These are phyloP conservation scores for Suhomyces bokatorum DNA, from an alignment of 1,139 yeast species.

Conservation along the genomic window DNA sequence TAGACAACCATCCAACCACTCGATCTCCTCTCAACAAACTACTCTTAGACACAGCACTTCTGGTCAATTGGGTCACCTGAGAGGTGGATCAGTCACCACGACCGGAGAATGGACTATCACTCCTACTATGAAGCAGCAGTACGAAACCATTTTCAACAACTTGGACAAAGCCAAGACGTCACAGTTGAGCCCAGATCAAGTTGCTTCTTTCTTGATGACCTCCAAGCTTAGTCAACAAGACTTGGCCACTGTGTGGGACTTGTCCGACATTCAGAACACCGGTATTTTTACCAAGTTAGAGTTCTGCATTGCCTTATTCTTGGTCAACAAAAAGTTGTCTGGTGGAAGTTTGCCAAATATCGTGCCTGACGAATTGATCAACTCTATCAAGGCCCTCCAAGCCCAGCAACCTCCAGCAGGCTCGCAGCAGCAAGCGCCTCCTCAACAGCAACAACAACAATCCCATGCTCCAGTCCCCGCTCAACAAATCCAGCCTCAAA, in stretches of 20 bases:
- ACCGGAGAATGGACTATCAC: slow-evolving; percentile 64
- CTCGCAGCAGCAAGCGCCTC: slow-evolving; percentile 7
- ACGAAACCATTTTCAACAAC: slow-evolving; percentile 73
- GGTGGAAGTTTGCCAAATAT: slow-evolving; percentile 77
- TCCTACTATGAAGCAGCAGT: slow-evolving; percentile 71
- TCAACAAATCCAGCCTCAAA: slow-evolving; percentile 28
- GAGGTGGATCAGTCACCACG: slow-evolving; percentile 15
- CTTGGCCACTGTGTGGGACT: slow-evolving; percentile 91
- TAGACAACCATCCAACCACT: slow-evolving; percentile 46
- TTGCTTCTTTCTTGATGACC: slow-evolving; percentile 85
- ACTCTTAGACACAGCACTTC: slow-evolving; percentile 36
- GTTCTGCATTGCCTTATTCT: slow-evolving; percentile 90
- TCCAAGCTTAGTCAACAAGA: slow-evolving; percentile 84
- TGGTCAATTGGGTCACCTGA: slow-evolving; percentile 13
- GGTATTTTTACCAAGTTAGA: slow-evolving; percentile 81
- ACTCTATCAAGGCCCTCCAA: slow-evolving; percentile 25
- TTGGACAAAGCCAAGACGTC: slow-evolving; percentile 71
- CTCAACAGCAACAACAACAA: slow-evolving; percentile 14
- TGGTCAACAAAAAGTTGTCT: slow-evolving; percentile 79
- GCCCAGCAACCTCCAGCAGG: slow-evolving; percentile 17
- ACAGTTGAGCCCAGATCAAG: slow-evolving; percentile 69
- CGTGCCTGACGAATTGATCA: slow-evolving; percentile 55
- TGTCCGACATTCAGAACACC: slow-evolving; percentile 85
- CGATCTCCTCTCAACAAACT: slow-evolving; percentile 52
- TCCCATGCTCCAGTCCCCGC: slow-evolving; percentile 16